Percentiles rank a stretch among this genome's conserved stretches.
Conservation (phyloP, 371 early-diverging fungal species). For the Nematocida sp. region DNA sequence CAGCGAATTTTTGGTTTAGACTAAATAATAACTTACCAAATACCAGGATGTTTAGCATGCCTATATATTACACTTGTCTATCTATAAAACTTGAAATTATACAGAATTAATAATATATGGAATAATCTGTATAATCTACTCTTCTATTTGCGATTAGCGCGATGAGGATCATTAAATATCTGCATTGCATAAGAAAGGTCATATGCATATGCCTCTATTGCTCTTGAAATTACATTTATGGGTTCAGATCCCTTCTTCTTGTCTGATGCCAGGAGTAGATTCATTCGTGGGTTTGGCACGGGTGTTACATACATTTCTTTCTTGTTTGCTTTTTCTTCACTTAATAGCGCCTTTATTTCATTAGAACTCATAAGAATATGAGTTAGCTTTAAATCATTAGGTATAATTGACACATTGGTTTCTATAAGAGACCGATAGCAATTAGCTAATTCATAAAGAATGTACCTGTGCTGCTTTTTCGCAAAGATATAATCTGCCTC, state of each 20-base stretch:
- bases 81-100: too few species aligned
- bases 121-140: too few species aligned
- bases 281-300: too few species aligned
- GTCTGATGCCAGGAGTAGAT: too few species aligned
- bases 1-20: too few species aligned
- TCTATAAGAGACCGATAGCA: not conserved
- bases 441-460: not conserved
- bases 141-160: too few species aligned
- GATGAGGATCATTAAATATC: not conserved
- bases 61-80: too few species aligned
- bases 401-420: not conserved
- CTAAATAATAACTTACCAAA: not conserved
- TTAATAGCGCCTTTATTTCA: not conserved
- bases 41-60: too few species aligned
- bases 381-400: not conserved
- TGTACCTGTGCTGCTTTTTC: not conserved
- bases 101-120: too few species aligned
- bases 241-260: not conserved
- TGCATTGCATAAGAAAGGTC: not conserved
- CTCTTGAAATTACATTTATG: not conserved
- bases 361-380: not conserved
- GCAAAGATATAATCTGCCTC: not conserved
- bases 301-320: too few species aligned
- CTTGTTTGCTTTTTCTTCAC: not conserved
- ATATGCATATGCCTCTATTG: not conserved